Base-by-base conservation (phyloP, 345 rosid species). In the Leavenworthia alabamica region DNA sequence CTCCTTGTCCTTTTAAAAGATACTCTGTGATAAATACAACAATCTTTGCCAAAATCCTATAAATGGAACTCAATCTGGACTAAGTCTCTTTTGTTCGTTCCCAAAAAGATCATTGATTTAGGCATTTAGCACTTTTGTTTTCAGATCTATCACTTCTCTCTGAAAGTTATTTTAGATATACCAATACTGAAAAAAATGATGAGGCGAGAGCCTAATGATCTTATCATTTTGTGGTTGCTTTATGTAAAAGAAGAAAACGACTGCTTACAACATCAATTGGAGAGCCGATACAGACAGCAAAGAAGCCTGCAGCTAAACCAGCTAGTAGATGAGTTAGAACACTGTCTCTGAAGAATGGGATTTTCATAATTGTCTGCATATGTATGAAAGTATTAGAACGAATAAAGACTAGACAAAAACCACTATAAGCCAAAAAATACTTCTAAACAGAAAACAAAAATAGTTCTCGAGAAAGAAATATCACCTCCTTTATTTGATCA, bases 261-360 rank as follows among this genome's bases (percentile, higher is more conserved):
- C 43, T 56, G 52, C 80, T 61, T 78, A 85, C 97, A 79, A 93
- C 94, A 74, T 93, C 99, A 57, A 93, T 81, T 23, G 97, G 97
- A 49, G 97, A 89, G 68, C 99, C 99, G 27, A 93, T 81, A 69
- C 94, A 86, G 70, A 87, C 97, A 22, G 97, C 99, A 37, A 89
- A 85, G 62, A 93, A 75, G 54, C 97, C 99, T 60, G 99, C 97
- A 72, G 91, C 96, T 9, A 93, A 78, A 70, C 96, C 97, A 45
- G 96, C 96, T 73, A 89, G 79, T 33, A 89, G 60, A 75, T 84
- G 97, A 65, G 96, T 85, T 52, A 93, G 71, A 72, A 75, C 62
- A 73, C 80, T 81, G 85, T 93, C 99, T 59, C 63, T 70, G 77
- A 87, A 89, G 64, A 95, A 95, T 48, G 94, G 99, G 85, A 89